phyloP scores from a whole-genome alignment of 2,329 filamentous ascomycete genomes.

The Microcyclosporella mali region DNA sequence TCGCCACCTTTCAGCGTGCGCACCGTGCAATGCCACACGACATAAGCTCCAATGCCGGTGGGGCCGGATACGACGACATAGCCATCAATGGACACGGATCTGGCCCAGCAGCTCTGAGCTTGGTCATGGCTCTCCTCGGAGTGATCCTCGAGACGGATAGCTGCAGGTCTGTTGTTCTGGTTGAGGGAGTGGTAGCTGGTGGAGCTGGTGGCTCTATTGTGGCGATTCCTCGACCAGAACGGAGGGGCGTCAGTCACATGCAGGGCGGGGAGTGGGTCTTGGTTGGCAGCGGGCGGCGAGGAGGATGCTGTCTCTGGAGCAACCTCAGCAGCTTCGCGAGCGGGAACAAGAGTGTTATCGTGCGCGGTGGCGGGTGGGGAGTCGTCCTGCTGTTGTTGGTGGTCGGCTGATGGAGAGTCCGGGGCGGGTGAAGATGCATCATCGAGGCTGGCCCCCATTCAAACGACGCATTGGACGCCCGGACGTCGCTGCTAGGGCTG shows the following conservation, averaged over 20 bases:
- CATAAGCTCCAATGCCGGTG: constrained; percentile 72
- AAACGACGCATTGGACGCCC: neutral
- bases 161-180: constrained; percentile 26
- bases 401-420: constrained; percentile 5
- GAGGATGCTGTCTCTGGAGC: constrained; percentile 1
- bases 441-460: constrained; percentile 15
- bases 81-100: constrained; percentile 55
- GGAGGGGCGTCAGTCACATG: constrained; percentile 35
- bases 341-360: neutral
- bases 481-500: no score
- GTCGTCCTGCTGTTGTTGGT: no score
- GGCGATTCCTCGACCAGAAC: constrained; percentile 35
- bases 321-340: neutral
- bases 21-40: constrained; percentile 87
- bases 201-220: constrained; percentile 36
- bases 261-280: no score
- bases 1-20: constrained; percentile 65
- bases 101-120: constrained; percentile 56
- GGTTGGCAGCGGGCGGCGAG: neutral
- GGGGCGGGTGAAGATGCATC: constrained; percentile 7
- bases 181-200: constrained; percentile 32
- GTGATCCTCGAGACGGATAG: constrained; percentile 59
- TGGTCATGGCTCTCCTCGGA: constrained; percentile 54
- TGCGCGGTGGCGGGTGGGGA: constrained; percentile 9
- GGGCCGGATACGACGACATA: constrained; percentile 56